Base-by-base conservation (phyloP, 208 protist genomes). In the Wallacemonas sp. region DNA sequence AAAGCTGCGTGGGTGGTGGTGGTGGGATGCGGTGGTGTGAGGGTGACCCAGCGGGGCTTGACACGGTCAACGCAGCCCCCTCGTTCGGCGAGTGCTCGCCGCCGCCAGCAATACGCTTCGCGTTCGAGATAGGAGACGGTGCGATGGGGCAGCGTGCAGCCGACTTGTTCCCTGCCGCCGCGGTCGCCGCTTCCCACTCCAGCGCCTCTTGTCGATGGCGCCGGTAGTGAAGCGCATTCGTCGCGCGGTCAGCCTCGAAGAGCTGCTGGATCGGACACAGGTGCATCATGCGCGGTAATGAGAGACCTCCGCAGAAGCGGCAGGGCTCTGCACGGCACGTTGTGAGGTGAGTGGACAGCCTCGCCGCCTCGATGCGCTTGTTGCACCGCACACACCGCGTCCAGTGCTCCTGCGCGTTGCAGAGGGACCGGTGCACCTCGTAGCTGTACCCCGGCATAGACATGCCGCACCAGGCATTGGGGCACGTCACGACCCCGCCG, bases 401-500 rank as follows among this genome's bases (percentile, higher is more conserved):
- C 82, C 83, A 93, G 61, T 76, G 81, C 1, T 70, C 66, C 34
- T 70, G 66, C n/a, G 80, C 46, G 30, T 76, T 82, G 73, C 87
- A 93, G 5, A 54, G 63, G 5, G 26, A 19, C 21, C 68, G 46
- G 52, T 93, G 87, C 9, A 32, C 36, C 19, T 32, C 55, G 73
- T 81, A 89, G 42, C 68, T 50, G 0, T 72, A 59, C 15, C 70
- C 78, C 0, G 77, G 83, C 73, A 93, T 87, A 26, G 79, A 78
- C 76, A 85, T 84, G 45, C 78, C 76, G 57, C 87, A 93, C 87
- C 87, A 93, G 19, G 55, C 53, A 68, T 93, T 93, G 17, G 73
- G 68, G 57, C 87, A 93, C 19, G 77, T 91, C 29, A 91, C 81
- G 53, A 93, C 69, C 54, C 83, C 87, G n/a, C 76, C 68, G 17